Conservation (phyloP, 139 green algal genomes). For the Volvox africanus region DNA sequence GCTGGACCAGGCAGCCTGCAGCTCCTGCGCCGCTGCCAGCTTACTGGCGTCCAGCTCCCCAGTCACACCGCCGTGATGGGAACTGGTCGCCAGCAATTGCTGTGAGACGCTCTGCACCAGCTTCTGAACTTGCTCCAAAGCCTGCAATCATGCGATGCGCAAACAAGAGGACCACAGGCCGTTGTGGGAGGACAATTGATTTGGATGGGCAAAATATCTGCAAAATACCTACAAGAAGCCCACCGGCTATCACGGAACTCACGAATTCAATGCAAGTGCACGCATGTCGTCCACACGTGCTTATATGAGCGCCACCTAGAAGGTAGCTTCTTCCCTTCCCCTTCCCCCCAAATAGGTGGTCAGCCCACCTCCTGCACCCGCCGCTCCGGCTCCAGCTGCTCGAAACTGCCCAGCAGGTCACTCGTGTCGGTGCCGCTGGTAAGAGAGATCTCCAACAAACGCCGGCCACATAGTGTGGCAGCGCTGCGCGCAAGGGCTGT, state of each 20-base stretch:
- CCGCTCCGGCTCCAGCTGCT: constrained; percentile 86
- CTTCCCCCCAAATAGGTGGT: not conserved
- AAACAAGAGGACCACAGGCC: too few species aligned
- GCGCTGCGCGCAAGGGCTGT: constrained; percentile 75
- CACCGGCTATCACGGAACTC: too few species aligned
- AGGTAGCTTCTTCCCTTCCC: too few species aligned
- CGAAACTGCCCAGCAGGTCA: constrained; percentile 98
- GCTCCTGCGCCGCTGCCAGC: constrained; percentile 29
- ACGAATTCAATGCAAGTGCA: too few species aligned
- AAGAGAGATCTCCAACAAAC: constrained; percentile 88
- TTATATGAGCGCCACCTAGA: too few species aligned
- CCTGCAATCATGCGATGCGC: constrained; percentile 3
- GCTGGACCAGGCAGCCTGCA: constrained; percentile 53
- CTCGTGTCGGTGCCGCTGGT: constrained; percentile 92
- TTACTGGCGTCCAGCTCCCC: not conserved
- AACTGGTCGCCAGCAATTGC: constrained; percentile 53
- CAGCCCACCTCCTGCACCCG: constrained; percentile 60
- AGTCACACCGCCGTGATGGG: not conserved
- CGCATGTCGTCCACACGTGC: too few species aligned
- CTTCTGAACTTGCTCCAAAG: constrained; percentile 40
- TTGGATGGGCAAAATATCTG: too few species aligned
- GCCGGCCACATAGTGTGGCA: constrained; percentile 68
- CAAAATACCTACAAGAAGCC: too few species aligned
- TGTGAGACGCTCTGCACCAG: constrained; percentile 51
- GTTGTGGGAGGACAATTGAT: too few species aligned